Evolutionary conservation across 768 basidiomycete genomes (phyloP).

Genomic region (Lactarius quietus): DNA sequence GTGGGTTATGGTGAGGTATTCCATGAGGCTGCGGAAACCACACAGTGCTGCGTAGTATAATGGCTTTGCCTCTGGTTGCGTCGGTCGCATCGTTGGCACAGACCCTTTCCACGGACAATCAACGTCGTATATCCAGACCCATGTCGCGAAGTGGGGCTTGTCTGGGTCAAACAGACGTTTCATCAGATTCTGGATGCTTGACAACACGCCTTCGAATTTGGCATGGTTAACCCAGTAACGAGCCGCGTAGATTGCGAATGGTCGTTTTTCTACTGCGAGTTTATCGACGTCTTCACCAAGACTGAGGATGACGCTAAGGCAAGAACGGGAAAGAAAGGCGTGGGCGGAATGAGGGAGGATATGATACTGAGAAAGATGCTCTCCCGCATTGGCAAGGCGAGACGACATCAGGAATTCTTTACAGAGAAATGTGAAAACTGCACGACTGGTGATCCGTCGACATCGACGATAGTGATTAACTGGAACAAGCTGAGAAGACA

Average conservation of each 20-base stretch:
- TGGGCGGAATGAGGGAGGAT: neutral
- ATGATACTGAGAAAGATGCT: neutral
- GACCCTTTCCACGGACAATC: neutral
- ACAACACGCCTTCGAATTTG: neutral
- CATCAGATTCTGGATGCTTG: neutral
- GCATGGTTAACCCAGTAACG: neutral
- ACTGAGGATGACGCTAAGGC: neutral
- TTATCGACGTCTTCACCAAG: neutral
- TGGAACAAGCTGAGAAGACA: neutral
- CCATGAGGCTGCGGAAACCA: neutral
- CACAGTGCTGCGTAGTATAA: conserved; percentile 1
- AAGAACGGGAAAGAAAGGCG: neutral
- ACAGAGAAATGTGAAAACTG: neutral
- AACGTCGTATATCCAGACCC: neutral
- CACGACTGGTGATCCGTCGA: neutral
- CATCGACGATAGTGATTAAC: neutral
- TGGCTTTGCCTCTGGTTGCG: neutral
- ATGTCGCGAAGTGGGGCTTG: neutral
- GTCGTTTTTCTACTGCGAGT: neutral
- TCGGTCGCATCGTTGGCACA: neutral
- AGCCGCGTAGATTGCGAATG: neutral
- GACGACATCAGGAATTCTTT: neutral
- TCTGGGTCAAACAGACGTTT: neutral
- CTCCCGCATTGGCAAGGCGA: neutral
- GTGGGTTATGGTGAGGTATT: neutral